phyloP scores from a whole-genome alignment of 192 early-diverging fungal genomes.

The Gonapodya sp. region DNA sequence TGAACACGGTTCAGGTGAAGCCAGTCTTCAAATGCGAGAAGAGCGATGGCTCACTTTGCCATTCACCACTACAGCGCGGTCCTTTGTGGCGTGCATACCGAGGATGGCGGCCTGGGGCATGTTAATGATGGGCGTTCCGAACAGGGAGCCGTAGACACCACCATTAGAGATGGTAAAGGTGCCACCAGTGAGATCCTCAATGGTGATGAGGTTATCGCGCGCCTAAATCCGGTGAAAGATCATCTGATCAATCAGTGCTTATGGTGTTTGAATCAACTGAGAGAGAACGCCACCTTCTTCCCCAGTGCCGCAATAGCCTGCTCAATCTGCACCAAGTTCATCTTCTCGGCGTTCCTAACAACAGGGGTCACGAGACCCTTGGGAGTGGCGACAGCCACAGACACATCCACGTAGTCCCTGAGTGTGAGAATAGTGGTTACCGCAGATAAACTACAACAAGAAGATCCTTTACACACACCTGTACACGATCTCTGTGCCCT shows the following conservation, averaged over 20 bases:
- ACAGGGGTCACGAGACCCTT: slow-evolving; percentile 98
- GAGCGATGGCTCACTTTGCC: slow-evolving; percentile 54
- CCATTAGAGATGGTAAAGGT: slow-evolving; percentile 99
- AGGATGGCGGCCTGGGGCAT: slow-evolving; percentile 92
- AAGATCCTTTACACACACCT: neutral
- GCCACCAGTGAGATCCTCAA: slow-evolving; percentile 96
- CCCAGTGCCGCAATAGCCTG: slow-evolving; percentile 81
- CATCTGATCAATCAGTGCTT: too few species aligned
- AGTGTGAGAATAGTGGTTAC: neutral
- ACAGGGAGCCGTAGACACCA: slow-evolving; percentile 94
- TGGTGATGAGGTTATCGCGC: slow-evolving; percentile 85
- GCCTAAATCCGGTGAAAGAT: slow-evolving; percentile 47
- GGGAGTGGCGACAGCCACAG: slow-evolving; percentile 93
- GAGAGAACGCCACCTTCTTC: slow-evolving; percentile 61
- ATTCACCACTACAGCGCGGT: slow-evolving; percentile 86
- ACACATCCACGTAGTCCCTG: slow-evolving; percentile 89
- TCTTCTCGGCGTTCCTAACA: slow-evolving; percentile 78
- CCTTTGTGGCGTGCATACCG: slow-evolving; percentile 98
- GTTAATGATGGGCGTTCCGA: slow-evolving; percentile 98
- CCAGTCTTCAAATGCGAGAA: slow-evolving; percentile 12
- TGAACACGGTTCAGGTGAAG: neutral
- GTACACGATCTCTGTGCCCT: slow-evolving; percentile 85
- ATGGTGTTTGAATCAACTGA: neutral
- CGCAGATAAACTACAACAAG: neutral
- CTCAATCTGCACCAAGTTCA: slow-evolving; percentile 85